phyloP scores from a whole-genome alignment of 2,329 filamentous ascomycete species.

The Trichophyton mentagrophytes region DNA sequence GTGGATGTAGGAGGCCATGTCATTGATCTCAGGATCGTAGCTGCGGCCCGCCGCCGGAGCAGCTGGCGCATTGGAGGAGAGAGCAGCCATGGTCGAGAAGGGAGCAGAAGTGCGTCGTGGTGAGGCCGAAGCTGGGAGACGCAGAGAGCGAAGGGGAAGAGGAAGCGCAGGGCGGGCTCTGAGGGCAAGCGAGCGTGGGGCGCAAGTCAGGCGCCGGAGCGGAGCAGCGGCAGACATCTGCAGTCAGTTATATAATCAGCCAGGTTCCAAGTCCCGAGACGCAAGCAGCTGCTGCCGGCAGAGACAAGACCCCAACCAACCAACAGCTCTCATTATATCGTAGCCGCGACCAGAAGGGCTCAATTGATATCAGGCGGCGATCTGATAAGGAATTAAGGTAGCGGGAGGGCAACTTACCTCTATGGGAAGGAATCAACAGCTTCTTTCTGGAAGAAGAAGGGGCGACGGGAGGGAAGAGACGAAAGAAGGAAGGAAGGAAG shows the following conservation, averaged over 20 bases:
- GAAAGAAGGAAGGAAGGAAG: constrained; percentile 20
- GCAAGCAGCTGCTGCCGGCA: too few relatives aligned
- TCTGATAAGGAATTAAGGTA: constrained; percentile 16
- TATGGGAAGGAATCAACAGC: not conserved
- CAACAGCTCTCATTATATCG: too few relatives aligned
- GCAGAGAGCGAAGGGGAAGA: constrained; percentile 30
- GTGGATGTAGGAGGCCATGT: constrained; percentile 92
- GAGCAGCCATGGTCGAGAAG: constrained; percentile 34
- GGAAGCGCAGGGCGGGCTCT: constrained; percentile 34
- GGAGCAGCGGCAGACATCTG: constrained; percentile 30
- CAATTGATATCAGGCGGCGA: too few relatives aligned
- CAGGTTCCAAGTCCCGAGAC: not conserved
- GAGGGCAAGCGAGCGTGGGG: constrained; percentile 30
- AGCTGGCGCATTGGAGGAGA: constrained; percentile 26
- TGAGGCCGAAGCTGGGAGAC: constrained; percentile 23
- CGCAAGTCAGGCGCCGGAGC: constrained; percentile 31
- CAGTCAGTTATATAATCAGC: not conserved
- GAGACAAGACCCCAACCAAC: too few relatives aligned
- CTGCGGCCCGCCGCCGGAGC: constrained; percentile 34
- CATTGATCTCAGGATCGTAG: constrained; percentile 86
- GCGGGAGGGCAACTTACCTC: constrained; percentile 20
- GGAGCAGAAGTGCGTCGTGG: constrained; percentile 20
- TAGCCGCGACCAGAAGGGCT: too few relatives aligned
- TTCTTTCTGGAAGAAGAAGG: too few relatives aligned
- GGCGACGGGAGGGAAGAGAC: too few relatives aligned